phyloP scores from a whole-genome alignment of 2,329 filamentous ascomycete genomes.

The Trichophyton schoenleinii region DNA sequence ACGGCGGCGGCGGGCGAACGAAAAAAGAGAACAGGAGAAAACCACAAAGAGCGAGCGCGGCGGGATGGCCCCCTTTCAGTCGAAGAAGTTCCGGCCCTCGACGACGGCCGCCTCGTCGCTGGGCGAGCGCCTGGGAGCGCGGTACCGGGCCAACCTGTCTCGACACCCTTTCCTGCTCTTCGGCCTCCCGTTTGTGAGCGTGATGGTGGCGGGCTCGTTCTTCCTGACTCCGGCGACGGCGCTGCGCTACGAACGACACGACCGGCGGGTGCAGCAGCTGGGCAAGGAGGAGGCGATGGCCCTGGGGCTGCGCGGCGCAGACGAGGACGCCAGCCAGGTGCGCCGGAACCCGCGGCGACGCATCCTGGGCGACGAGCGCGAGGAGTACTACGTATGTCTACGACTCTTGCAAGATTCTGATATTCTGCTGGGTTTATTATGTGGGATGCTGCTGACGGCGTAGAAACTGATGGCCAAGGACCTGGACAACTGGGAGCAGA shows the following conservation, averaged over 20 bases:
- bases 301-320: constrained; percentile 53
- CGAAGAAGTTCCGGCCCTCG: constrained; percentile 57
- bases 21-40: background rate
- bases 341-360: constrained; percentile 34
- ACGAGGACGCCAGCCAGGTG: constrained; percentile 71
- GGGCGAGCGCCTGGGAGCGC: constrained; percentile 55
- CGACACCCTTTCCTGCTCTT: constrained; percentile 84
- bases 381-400: constrained; percentile 35
- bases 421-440: no score
- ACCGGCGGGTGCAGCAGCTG: constrained; percentile 76
- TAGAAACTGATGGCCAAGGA: constrained; percentile 77
- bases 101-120: constrained; percentile 38
- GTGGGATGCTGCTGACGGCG: background rate
- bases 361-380: constrained; percentile 31
- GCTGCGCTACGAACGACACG: constrained; percentile 82
- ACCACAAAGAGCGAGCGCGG: background rate
- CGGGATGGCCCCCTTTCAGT: constrained; percentile 51
- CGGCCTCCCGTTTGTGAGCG: constrained; percentile 78
- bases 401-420: no score
- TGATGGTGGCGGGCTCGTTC: constrained; percentile 87
- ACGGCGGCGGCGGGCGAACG: no score
- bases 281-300: constrained; percentile 77
- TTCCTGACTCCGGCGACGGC: constrained; percentile 89
- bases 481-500: constrained; percentile 92
- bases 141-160: constrained; percentile 62